Conservation (phyloP, 495 filamentous ascomycete genomes). For the Podospora appendiculata region DNA sequence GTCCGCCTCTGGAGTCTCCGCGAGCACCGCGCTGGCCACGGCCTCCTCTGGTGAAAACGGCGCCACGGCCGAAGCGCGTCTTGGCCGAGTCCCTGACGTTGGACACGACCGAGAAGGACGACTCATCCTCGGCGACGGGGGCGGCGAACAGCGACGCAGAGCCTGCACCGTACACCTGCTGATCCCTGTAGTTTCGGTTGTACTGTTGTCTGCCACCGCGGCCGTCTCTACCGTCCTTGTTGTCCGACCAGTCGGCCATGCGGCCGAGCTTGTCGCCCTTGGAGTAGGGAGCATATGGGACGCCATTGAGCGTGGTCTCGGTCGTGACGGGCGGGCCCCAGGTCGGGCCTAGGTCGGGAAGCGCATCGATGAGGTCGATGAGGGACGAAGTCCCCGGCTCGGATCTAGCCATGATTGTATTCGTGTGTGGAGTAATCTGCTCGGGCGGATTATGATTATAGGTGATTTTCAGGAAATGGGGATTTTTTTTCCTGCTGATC, state of each 20-base stretch:
- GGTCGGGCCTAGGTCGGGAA: conserved; percentile 53
- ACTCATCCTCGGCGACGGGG: conserved; percentile 89
- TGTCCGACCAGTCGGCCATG: conserved; percentile 98
- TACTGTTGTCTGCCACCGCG: conserved; percentile 78
- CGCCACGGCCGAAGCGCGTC: conserved; percentile 80
- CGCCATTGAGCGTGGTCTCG: conserved; percentile 84
- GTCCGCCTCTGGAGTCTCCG: conserved; percentile 63
- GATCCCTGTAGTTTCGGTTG: conserved; percentile 83
- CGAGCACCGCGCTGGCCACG: conserved; percentile 69
- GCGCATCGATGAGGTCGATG: conserved; percentile 47
- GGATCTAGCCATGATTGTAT: conserved; percentile 17
- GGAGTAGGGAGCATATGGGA: conserved; percentile 94
- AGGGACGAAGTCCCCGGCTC: conserved; percentile 28
- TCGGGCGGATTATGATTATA: too few relatives aligned
- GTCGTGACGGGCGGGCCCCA: conserved; percentile 80
- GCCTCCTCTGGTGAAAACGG: conserved; percentile 70
- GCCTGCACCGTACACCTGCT: conserved; percentile 93
- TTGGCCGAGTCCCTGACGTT: conserved; percentile 80
- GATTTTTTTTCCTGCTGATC: background rate
- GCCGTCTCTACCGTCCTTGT: conserved; percentile 71
- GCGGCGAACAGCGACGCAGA: conserved; percentile 80
- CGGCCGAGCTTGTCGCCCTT: conserved; percentile 98
- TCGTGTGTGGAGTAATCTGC: background rate
- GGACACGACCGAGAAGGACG: conserved; percentile 95
- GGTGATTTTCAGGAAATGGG: background rate